Base-by-base conservation (phyloP, 2,329 filamentous ascomycete genomes). In the Macrophomina pseudophaseolina region DNA sequence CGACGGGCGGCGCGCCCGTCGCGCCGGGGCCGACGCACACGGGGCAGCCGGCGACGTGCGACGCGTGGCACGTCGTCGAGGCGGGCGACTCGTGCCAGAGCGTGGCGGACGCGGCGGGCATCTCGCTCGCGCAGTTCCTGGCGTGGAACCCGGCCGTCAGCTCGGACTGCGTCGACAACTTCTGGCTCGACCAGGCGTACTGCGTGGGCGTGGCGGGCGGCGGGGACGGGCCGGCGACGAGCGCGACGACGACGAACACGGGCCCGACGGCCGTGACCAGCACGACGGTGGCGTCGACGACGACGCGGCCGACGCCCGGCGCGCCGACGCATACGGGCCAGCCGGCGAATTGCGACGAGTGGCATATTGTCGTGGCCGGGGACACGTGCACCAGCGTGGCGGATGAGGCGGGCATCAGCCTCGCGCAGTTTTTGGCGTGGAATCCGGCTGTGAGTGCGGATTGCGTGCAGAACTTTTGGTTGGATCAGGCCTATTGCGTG, bases 71-170 rank as follows among this genome's bases (percentile, higher is more conserved):
- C 35, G 38, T 44, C 18, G 35, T 59, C 28, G 14, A 9, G 4
- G 11, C 1, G 6, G 40, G 40, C 28, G 64, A 66, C 33, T 60
- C 64, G 9, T 66, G 64, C 46, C 12, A 11, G 8, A 52, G 16
- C 53, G 58, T 66, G 2, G 30, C 35, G 1, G 38, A 35, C n/a
- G 28, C 8, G 0, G 23, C 35, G 2, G 46, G 46, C 18, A 62
- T 66, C 16, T 40, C 64, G 14, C 35, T 9, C 18, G 9, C 23
- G 53, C 64, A 66, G 35, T 52, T 66, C 9, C 53, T 66, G 11
- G 42, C 64, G 28, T 66, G 64, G 64, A 66, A 66, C 35, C 40
- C 44, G n/a, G 54, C 54, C 12, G 54, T 59, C 5, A 32, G 35
- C 6, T 4, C 5, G 9, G 40, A 42, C 54, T 44, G 54, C 38